Conservation (phyloP, 2,329 filamentous ascomycete genomes). For the Chaetomiaceae sp. region DNA sequence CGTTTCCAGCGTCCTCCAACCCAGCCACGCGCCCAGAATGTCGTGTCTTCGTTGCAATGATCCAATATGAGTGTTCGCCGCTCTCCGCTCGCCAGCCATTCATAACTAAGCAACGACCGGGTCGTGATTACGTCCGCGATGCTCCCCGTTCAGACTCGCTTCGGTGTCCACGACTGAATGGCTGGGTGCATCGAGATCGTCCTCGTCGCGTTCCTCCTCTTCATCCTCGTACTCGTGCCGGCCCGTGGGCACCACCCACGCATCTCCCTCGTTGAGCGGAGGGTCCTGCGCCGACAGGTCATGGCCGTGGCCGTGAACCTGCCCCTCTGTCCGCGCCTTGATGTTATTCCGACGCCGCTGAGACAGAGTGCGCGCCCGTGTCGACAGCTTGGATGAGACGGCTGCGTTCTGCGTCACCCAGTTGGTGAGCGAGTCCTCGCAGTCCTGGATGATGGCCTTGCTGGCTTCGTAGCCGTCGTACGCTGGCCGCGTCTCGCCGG, state of each 20-base stretch:
- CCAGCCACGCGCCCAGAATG: neutral
- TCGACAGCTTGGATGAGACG: conserved; percentile 81
- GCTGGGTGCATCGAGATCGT: conserved; percentile 33
- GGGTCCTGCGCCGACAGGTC: conserved; percentile 81
- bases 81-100: neutral
- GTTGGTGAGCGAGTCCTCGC: conserved; percentile 93
- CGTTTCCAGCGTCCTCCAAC: too few relatives aligned
- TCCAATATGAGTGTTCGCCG: neutral
- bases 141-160: conserved; percentile 51
- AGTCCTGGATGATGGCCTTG: conserved; percentile 99
- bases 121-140: conserved; percentile 52
- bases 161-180: conserved; percentile 51
- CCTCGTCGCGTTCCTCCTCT: conserved; percentile 60
- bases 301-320: conserved; percentile 6
- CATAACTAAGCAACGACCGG: conserved; percentile 41
- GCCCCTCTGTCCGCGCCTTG: conserved; percentile 62
- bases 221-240: conserved; percentile 55
- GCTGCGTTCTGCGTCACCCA: conserved; percentile 91
- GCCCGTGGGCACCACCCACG: conserved; percentile 77
- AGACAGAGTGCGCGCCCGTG: conserved; percentile 80
- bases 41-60: neutral
- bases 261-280: conserved; percentile 71
- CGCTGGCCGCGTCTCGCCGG: conserved; percentile 89
- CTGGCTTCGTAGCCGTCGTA: conserved; percentile 98
- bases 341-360: conserved; percentile 75